Conservation (phyloP, 331 rosid species). For the Rosa hybrid region DNA sequence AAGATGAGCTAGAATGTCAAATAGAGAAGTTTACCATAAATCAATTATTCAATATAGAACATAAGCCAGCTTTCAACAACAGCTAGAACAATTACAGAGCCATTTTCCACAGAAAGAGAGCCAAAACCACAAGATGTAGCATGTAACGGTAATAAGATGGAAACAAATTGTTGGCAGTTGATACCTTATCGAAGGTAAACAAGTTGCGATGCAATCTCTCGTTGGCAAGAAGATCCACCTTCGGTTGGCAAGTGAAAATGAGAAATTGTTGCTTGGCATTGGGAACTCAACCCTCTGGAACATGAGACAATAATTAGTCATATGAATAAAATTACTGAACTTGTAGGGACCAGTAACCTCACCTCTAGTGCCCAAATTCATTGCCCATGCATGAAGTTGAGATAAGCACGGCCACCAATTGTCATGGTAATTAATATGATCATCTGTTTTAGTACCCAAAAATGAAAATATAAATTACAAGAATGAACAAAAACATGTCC, state of each 20-base stretch:
- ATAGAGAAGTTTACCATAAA: no score
- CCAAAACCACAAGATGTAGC: slow-evolving; percentile 7
- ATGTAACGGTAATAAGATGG: slow-evolving; percentile 10
- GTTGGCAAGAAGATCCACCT: slow-evolving; percentile 67
- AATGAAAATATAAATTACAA: slow-evolving; percentile 14
- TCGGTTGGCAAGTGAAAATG: slow-evolving; percentile 80
- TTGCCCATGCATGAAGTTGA: slow-evolving; percentile 88
- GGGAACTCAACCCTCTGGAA: slow-evolving; percentile 91
- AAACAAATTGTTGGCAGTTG: not conserved
- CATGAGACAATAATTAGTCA: slow-evolving; percentile 36
- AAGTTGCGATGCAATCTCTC: slow-evolving; percentile 60
- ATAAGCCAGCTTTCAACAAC: not conserved
- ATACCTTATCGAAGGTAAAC: slow-evolving; percentile 77
- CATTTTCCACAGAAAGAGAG: not conserved
- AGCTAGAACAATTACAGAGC: not conserved
- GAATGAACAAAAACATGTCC: not conserved
- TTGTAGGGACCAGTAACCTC: slow-evolving; percentile 22
- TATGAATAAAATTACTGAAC: slow-evolving; percentile 12
- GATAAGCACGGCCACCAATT: slow-evolving; percentile 75
- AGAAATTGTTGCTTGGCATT: slow-evolving; percentile 68
- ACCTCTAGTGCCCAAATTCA: slow-evolving; percentile 98
- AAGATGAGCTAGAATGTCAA: no score
- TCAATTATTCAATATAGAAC: no score
- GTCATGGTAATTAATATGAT: slow-evolving; percentile 82
- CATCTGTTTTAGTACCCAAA: slow-evolving; percentile 53